These are phyloP conservation scores for Fusarium mexicanum DNA, from an alignment of 2,329 filamentous ascomycete genomes.

Conservation along the genomic window DNA sequence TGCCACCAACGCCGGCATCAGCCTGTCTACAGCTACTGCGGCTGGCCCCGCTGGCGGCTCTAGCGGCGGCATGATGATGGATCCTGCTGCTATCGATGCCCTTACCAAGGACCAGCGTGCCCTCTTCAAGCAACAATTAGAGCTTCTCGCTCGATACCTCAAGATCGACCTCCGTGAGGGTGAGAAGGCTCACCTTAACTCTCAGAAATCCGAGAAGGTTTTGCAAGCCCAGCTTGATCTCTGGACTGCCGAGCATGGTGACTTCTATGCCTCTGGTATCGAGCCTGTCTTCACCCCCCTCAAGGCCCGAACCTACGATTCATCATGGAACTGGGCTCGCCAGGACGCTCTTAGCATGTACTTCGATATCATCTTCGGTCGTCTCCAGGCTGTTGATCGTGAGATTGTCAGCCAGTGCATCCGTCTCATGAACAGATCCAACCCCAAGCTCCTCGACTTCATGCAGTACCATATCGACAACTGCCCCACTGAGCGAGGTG, in stretches of 20 bases:
- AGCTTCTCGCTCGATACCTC: constrained; percentile 92
- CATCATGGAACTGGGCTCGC: constrained; percentile 98
- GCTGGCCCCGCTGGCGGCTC: constrained; percentile 77
- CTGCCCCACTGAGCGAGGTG: constrained; percentile 94
- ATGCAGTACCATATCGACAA: constrained; percentile 99
- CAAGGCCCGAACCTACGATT: constrained; percentile 97
- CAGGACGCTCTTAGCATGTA: constrained; percentile 99
- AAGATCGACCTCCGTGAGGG: constrained; percentile 98
- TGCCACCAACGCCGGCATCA: constrained; percentile 83
- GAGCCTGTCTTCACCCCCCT: constrained; percentile 92
- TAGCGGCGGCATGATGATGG: constrained; percentile 97
- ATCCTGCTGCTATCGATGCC: constrained; percentile 94
- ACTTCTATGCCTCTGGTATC: constrained; percentile 94
- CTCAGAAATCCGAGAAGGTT: constrained; percentile 85
- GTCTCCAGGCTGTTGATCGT: constrained; percentile 90
- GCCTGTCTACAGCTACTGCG: constrained; percentile 77
- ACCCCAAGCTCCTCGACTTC: constrained; percentile 93
- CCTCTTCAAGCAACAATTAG: constrained; percentile 97
- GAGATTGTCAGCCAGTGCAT: constrained; percentile 99
- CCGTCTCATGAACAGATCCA: constrained; percentile 98
- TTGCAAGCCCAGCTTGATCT: constrained; percentile 94
- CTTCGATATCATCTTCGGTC: constrained; percentile 98
- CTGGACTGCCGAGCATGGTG: constrained; percentile 94
- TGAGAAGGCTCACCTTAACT: constrained; percentile 89
- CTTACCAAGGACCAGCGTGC: constrained; percentile 96